Evolutionary conservation across 495 filamentous ascomycete species (phyloP), one percentile per base, ranked within the genome.

Genomic region (Penicillium lividum): DNA sequence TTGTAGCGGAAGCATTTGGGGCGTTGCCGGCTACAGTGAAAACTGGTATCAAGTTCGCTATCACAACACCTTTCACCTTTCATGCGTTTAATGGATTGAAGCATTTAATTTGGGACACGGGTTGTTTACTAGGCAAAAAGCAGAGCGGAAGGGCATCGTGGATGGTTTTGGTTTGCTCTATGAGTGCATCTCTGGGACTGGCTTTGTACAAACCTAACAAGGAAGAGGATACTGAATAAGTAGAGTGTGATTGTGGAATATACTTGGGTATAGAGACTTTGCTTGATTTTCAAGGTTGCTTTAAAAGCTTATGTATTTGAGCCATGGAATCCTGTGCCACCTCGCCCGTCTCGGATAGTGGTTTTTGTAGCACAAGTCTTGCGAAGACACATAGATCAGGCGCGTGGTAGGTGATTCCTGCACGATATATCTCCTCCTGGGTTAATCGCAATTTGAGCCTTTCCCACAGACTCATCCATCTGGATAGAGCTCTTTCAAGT

Each of bases 1-100:
- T 80, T 7, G 69, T 95, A 54, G 87, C 86, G 11, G 84, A 88
- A 2, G 77, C 85, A 33, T 85, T 92, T 63, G 90, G 77, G 5
- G 71, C 81, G 25, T 80, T 88, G 59, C 87, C 89, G 2, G 34
- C 84, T 8, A 73, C 76, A 30, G 74, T 75, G 52, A 89, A 91
- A 78, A 64, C 84, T 30, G 72, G 63, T 5, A 53, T 86, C 53
- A 95, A 95, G 80, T 76, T 83, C 52, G 46, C 75, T 0, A 8
- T 56, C n/a, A 46, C 51, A 4, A 57, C 61, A 33, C 62, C 54
- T 2, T 64, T 64, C 11, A 58, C 58, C 27, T 64, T 53, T 27
- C 62, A 64, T 34, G 54, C 33, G 4, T 56, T 61, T 58, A 64
- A 61, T 36, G 58, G 62, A 3, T 3, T 64, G 4, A 61, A 64